Evolutionary conservation across 148 eudicot genomes (phyloP), one percentile per base, ranked within the genome.

Genomic region (Fagopyrum tataricum): DNA sequence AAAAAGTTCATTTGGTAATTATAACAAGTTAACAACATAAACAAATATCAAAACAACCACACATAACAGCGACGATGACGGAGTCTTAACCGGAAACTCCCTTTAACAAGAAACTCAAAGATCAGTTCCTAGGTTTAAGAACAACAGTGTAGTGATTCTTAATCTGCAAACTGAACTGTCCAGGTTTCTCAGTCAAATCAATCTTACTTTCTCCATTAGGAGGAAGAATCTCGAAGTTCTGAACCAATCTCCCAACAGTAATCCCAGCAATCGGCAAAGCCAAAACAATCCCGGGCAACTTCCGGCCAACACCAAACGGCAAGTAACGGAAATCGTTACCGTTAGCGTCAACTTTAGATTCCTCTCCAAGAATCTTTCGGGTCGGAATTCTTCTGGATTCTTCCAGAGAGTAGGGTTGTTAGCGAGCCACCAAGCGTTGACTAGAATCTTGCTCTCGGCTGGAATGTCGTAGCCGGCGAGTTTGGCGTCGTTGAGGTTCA

Each of bases 361-460:
- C 94, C 77, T 89, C 94, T 81, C 83, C 46, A 89, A 69, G 75
- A 89, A 89, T 72, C 94, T 51, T 80, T 89, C 94, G 0, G 94
- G 94, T 3, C 89, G 79, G 75, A 89, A 89, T 70, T 81, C 84
- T 3, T 76, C 71, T 0, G 94, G 83, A 9, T 89, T 71, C 43
- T 76, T 72, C 94, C 94, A 89, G 78, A 76, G 77, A 17, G 78
- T 84, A 0, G 95, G 95, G 72, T 90, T 87, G 75, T 90, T 87
- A 0, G 87, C 91, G 49, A 87, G 78, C 91, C 94, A 87, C 95
- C 95, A 90, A 1, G 90, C 95, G 44, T 87, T 90, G 17, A 90
- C 91, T 64, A 90, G 80, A 24, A 90, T 82, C 80, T 87, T 87
- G 3, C 82, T 74, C 75, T 90, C 95, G 7, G 77, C 78, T 4